Conservation (phyloP, 2,329 filamentous ascomycete genomes). For the Penicillium sp. region DNA sequence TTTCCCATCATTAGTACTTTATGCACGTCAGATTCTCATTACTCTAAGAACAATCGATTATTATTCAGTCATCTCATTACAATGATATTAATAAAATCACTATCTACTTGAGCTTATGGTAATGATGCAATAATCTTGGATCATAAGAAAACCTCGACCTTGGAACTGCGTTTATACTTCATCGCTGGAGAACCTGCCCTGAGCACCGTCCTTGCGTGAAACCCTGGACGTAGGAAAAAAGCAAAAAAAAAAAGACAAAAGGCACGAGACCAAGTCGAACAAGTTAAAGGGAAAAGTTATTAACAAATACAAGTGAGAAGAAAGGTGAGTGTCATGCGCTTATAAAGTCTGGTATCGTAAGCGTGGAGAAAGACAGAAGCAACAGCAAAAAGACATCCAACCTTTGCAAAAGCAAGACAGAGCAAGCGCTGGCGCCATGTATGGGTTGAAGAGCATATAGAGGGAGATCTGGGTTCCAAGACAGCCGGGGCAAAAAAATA, state of each 20-base stretch:
- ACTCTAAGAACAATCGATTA: neutral
- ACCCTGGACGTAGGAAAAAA: neutral
- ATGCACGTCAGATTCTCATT: neutral
- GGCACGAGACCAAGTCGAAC: neutral
- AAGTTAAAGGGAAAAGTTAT: constrained; percentile 17
- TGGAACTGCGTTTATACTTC: no score
- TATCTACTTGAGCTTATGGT: no score
- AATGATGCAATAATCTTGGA: no score
- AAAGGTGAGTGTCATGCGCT: constrained; percentile 28
- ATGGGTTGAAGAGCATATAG: constrained; percentile 23
- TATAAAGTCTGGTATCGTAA: constrained; percentile 36
- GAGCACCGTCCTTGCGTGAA: no score
- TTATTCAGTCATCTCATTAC: no score
- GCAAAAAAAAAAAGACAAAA: neutral
- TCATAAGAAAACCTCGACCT: no score
- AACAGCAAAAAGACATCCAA: constrained; percentile 2
- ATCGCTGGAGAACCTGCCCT: no score
- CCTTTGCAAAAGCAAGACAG: constrained; percentile 1
- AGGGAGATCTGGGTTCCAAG: constrained; percentile 19
- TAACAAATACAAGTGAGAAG: constrained; percentile 34
- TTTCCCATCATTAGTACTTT: neutral
- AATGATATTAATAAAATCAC: no score
- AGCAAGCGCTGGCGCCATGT: constrained; percentile 29
- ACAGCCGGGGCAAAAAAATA: constrained; percentile 2
- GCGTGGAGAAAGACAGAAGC: constrained; percentile 14